Evolutionary conservation across 2,329 filamentous ascomycete genomes (phyloP).

Genomic region (Gnomoniopsis sp.): DNA sequence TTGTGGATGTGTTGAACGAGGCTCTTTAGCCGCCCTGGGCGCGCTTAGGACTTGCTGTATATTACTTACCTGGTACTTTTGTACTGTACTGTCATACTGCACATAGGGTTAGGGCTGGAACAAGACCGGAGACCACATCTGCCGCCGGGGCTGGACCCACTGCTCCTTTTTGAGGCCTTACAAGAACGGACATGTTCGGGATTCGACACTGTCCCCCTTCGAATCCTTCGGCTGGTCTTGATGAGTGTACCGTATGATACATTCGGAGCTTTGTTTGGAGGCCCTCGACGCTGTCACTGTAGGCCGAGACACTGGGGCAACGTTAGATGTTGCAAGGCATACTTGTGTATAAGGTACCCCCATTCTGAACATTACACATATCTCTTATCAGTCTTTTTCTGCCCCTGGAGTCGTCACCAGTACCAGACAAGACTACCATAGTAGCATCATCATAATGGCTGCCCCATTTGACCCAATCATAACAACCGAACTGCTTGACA

Average conservation of each 20-base stretch:
- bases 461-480: conserved; percentile 27
- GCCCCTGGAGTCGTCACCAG: too few relatives aligned
- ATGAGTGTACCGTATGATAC: not conserved
- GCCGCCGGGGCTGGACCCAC: not conserved
- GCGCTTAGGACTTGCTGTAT: too few relatives aligned
- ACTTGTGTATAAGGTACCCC: too few relatives aligned
- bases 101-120: not conserved
- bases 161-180: not conserved
- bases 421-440: too few relatives aligned
- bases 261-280: not conserved
- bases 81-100: too few relatives aligned
- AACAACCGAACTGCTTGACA: conserved; percentile 38
- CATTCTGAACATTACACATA: too few relatives aligned
- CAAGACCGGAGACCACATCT: conserved; percentile 1
- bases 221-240: not conserved
- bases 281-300: not conserved
- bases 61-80: too few relatives aligned
- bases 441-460: conserved; percentile 13
- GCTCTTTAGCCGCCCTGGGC: not conserved
- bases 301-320: too few relatives aligned
- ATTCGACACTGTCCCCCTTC: not conserved
- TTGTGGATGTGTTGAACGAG: not conserved
- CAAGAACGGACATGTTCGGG: not conserved
- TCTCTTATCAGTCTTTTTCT: too few relatives aligned
- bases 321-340: too few relatives aligned